Evolutionary conservation across 768 basidiomycete species (phyloP).

Genomic region (Tulasnella sp.): DNA sequence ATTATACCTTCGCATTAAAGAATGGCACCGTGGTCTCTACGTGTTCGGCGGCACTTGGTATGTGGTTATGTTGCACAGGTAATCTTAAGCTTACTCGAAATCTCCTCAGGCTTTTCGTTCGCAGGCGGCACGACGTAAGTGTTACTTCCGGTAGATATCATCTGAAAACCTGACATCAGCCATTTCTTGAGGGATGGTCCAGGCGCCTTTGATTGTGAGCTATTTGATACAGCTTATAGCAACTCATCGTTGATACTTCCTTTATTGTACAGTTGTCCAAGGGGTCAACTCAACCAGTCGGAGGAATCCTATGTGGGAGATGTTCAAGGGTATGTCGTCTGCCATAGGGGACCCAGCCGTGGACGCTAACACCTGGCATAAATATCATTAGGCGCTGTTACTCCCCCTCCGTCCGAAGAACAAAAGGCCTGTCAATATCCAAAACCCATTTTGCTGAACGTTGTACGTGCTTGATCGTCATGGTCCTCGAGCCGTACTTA

Average conservation of each 20-base stretch:
- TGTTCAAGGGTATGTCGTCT: constrained; percentile 68
- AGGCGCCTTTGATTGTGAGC: constrained; percentile 50
- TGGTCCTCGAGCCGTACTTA: background rate
- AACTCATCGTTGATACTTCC: background rate
- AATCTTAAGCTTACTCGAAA: constrained; percentile 1
- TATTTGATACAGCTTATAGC: constrained; percentile 1
- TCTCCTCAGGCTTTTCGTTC: constrained; percentile 49
- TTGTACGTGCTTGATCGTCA: constrained; percentile 31
- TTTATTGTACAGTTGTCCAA: constrained; percentile 6
- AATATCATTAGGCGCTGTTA: constrained; percentile 39
- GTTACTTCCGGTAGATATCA: background rate
- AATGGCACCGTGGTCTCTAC: constrained; percentile 58
- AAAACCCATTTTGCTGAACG: constrained; percentile 68
- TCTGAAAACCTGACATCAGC: background rate
- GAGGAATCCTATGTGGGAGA: constrained; percentile 70
- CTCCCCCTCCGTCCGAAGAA: constrained; percentile 46
- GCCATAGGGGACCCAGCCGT: background rate
- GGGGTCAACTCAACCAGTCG: constrained; percentile 15
- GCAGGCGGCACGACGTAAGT: constrained; percentile 70
- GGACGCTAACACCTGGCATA: background rate
- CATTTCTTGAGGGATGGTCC: constrained; percentile 50
- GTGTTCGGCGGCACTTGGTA: constrained; percentile 69
- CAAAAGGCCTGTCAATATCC: constrained; percentile 62
- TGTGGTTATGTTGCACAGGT: constrained; percentile 17
- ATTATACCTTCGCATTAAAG: constrained; percentile 46